Conservation (phyloP, 2,329 filamentous ascomycete genomes). For the Hypocreales sp. region DNA sequence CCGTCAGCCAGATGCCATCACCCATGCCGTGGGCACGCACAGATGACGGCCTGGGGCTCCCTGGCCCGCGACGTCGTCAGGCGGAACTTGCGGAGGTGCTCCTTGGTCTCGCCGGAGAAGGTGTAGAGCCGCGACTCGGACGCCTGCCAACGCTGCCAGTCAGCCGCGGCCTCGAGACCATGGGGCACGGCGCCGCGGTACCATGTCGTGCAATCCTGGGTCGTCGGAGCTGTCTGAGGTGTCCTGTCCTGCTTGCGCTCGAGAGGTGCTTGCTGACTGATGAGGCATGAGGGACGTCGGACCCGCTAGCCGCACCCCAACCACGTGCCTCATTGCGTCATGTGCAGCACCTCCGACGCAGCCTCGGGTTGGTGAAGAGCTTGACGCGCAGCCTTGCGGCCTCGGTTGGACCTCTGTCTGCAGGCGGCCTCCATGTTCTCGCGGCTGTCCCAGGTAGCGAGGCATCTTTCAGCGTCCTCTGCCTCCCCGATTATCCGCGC, state of each 20-base stretch:
- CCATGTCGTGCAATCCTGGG: too few species aligned
- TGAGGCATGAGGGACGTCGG: too few species aligned
- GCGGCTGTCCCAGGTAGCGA: conserved; percentile 56
- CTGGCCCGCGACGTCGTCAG: conserved; percentile 77
- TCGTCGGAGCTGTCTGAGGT: too few species aligned
- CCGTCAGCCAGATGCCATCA: not conserved
- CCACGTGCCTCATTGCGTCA: too few species aligned
- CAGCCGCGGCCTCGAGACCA: conserved; percentile 2
- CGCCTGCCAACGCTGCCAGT: conserved; percentile 13
- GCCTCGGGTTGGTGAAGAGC: too few species aligned
- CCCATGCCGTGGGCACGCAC: conserved; percentile 31
- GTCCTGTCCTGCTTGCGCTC: too few species aligned
- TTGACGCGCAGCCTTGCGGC: too few species aligned
- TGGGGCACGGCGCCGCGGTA: not conserved
- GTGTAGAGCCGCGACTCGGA: conserved; percentile 86
- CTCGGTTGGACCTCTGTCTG: too few species aligned
- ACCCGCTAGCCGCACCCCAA: too few species aligned
- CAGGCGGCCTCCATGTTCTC: conserved; percentile 47
- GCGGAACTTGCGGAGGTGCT: conserved; percentile 87
- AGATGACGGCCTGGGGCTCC: conserved; percentile 82
- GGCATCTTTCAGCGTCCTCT: conserved; percentile 39
- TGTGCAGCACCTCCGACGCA: too few species aligned
- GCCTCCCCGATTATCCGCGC: conserved; percentile 12
- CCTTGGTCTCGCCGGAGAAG: conserved; percentile 80
- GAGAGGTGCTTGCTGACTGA: too few species aligned